Base-by-base conservation (phyloP, 2,329 filamentous ascomycete species). In the Acrocalymma vagum region DNA sequence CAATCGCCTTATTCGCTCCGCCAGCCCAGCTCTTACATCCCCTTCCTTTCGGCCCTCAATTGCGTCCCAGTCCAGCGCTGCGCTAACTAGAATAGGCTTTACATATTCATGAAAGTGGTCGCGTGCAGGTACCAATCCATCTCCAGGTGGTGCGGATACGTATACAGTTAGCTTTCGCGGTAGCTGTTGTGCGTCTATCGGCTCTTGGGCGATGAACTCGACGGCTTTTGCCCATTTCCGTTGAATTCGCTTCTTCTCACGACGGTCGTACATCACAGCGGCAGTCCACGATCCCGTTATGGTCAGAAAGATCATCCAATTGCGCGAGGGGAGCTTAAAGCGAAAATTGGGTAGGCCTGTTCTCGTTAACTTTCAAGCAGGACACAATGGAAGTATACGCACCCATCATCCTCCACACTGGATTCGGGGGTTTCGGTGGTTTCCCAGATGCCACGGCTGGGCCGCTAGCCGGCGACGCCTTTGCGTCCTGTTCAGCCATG, bases 31-130 rank as follows among this genome's bases (percentile, higher is more conserved):
- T 48, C 94, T 79, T 29, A 99, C 83, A 64, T 99, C 93, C n/a
- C 94, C 94, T 74, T 96, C 88, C 65, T 87, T 86, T 37, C 92
- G 79, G 5, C 93, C 94, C 72, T 97, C 93, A 5, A 97, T 82
- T 42, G 96, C 95, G 60, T 96, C 93, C 85, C 95, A 97, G 69
- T 99, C 94, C 63, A 97, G 74, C 0, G 92, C 92, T 1, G 90
- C 93, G 3, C 90, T 87, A 4, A 94, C 88, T 25, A 99, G 75
- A 17, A 99, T 82, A 2, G 94, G 94, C 77, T 97, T 97, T 28
- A 96, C 83, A 65, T 96, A 99, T 68, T 96, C 90, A 62, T 91
- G 86, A 71, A 96, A 99, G 72, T 97, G 92, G 56, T 97, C 91
- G 59, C 95, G 87, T n/a, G 92, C 89, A 27, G 83, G 73, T 41